phyloP scores from a whole-genome alignment of 345 rosid genomes.

The Punica granatum region DNA sequence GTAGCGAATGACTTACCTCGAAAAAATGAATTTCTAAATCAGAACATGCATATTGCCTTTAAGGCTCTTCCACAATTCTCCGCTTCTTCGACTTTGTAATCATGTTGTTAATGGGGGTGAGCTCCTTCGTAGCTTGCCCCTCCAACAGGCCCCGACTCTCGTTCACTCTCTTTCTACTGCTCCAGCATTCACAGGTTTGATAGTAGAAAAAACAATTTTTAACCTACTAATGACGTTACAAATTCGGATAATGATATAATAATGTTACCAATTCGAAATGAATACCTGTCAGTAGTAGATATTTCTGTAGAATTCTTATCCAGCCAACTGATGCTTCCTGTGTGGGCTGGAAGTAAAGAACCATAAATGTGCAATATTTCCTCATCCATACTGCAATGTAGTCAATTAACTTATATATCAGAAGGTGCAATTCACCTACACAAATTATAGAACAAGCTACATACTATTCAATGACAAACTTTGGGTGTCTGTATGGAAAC shows the following conservation, averaged over 20 bases:
- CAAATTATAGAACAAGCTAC: not conserved
- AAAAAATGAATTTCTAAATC: not conserved
- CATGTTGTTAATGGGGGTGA: constrained; percentile 9
- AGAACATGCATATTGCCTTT: not conserved
- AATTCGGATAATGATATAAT: not conserved
- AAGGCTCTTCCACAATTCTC: constrained; percentile 18
- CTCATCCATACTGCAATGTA: constrained; percentile 57
- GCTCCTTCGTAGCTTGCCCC: constrained; percentile 12
- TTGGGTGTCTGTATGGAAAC: not conserved
- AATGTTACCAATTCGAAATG: not conserved
- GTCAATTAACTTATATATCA: not conserved
- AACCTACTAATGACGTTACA: not conserved
- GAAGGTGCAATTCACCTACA: not conserved
- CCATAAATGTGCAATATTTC: constrained; percentile 69
- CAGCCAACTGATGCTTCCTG: constrained; percentile 59
- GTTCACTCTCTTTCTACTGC: constrained; percentile 26
- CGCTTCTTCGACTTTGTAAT: constrained; percentile 33
- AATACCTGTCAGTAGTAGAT: constrained; percentile 30
- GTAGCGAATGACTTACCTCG: not conserved
- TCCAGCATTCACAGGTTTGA: constrained; percentile 13
- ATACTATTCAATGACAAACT: not conserved
- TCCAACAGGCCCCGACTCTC: constrained; percentile 21
- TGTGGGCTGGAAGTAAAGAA: constrained; percentile 42
- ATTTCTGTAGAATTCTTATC: constrained; percentile 32
- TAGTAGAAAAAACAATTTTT: not conserved